Percentiles rank a stretch among this genome's conserved stretches.
Evolutionary conservation across 78 protist species (phyloP).

Genomic region (Tieghemostelium lacteum): DNA sequence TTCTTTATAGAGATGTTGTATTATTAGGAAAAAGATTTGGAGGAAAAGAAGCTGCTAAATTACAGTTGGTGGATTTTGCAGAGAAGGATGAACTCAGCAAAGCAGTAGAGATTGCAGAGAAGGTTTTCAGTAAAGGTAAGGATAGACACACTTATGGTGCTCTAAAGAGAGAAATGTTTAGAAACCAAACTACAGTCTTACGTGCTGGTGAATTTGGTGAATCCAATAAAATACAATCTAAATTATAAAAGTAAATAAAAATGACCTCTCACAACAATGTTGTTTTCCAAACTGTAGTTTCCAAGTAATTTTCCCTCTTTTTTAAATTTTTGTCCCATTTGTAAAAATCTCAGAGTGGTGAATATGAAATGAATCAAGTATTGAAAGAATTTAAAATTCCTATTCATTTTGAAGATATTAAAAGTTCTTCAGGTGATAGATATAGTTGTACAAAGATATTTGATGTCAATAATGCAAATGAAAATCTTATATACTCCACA

Average conservation of each 20-base stretch:
- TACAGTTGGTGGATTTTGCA: slow-evolving; percentile 27
- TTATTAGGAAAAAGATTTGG: slow-evolving; percentile 44
- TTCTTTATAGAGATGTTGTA: slow-evolving; percentile 48
- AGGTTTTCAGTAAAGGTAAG: slow-evolving; percentile 45
- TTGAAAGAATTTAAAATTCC: slow-evolving; percentile 50
- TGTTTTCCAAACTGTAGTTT: too few species aligned
- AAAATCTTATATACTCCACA: slow-evolving; percentile 2
- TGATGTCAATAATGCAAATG: neutral
- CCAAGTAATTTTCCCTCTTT: too few species aligned
- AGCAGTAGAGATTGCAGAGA: slow-evolving; percentile 10
- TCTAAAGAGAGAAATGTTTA: slow-evolving; percentile 48
- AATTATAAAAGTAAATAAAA: neutral
- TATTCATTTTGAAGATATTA: slow-evolving; percentile 17
- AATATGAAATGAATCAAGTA: too few species aligned
- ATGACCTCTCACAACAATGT: neutral
- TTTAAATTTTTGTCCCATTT: too few species aligned
- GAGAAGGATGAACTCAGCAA: neutral
- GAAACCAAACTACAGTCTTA: neutral
- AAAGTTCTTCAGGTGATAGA: neutral
- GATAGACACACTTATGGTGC: slow-evolving; percentile 55
- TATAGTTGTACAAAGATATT: neutral
- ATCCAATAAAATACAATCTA: neutral
- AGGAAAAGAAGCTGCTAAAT: slow-evolving; percentile 33
- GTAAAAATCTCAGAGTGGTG: too few species aligned
- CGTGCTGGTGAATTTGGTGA: neutral